Base-by-base conservation (phyloP, 208 protist species). In the Crithidia expoeki region DNA sequence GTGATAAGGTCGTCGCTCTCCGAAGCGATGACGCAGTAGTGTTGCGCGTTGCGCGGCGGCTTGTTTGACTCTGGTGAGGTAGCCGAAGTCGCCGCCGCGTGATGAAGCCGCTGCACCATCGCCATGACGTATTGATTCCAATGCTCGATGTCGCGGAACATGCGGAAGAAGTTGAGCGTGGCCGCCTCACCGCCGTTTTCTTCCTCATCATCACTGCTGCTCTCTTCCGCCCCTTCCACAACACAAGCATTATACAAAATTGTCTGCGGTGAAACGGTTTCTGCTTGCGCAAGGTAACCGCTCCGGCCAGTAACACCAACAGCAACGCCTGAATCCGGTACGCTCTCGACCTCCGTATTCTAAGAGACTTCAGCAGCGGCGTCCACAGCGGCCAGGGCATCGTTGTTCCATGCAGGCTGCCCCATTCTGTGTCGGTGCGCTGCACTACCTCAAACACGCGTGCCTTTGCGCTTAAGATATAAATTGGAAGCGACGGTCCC, bases 91-190 rank as follows among this genome's bases (percentile, higher is more conserved):
- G 60, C 33, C 64, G 72, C 63, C 0, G 64, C 62, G 38, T 42
- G 27, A 34, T 67, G 56, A 32, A 77, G 56, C 2, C 80, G 72
- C 27, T 72, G 52, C 49, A 72, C 58, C 79, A 94, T 73, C 16
- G 84, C 56, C 17, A 59, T 66, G 10, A 93, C 74, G 68, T 96
- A 92, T 25, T 66, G 62, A 57, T 96, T 96, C 88, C 91, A 96
- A 53, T 91, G 83, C 12, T 17, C 50, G 27, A 67, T 64, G 50
- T 86, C 80, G 40, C 91, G 79, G 64, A 96, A 90, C 21, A 96
- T 79, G 38, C 91, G 86, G 55, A 96, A 93, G 55, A 96, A 96
- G 53, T 68, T 82, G 6, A 72, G 58, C 47, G 75, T 44, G 4
- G 27, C 19, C n/a, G 65, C 36, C 10, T 59, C 72, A 27, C 73